Conservation (phyloP, 2,329 filamentous ascomycete species). For the Ceratocystis alfenasii region DNA sequence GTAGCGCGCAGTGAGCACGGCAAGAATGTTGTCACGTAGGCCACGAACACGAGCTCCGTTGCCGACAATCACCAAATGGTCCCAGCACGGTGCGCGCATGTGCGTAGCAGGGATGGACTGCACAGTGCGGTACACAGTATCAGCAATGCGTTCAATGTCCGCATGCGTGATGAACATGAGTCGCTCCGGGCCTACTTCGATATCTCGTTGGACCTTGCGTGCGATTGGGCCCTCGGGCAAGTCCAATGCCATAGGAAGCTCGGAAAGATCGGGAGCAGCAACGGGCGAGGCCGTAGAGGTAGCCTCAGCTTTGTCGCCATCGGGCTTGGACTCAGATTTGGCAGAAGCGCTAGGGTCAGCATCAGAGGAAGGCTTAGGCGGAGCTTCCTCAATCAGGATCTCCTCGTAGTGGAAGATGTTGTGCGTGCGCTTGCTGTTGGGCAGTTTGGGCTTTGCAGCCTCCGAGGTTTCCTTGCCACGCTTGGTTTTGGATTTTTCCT, state of each 20-base stretch:
- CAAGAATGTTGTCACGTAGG: slow-evolving; percentile 78
- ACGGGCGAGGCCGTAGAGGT: slow-evolving; percentile 16
- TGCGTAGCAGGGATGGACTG: slow-evolving; percentile 72
- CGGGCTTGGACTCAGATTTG: slow-evolving; percentile 10
- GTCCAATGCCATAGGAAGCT: slow-evolving; percentile 23
- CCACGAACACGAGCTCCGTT: slow-evolving; percentile 65
- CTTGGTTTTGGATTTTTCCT: slow-evolving; percentile 54
- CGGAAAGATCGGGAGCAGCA: slow-evolving; percentile 12
- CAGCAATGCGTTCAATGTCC: slow-evolving; percentile 72
- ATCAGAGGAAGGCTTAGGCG: slow-evolving; percentile 22
- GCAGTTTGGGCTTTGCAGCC: slow-evolving; percentile 48
- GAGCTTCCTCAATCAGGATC: slow-evolving; percentile 43
- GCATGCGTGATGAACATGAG: slow-evolving; percentile 57
- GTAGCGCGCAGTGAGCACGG: slow-evolving; percentile 68
- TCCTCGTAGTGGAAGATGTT: slow-evolving; percentile 68
- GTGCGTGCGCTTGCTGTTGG: slow-evolving; percentile 58
- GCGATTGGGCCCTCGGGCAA: slow-evolving; percentile 32
- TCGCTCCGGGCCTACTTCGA: slow-evolving; percentile 67
- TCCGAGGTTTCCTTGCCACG: slow-evolving; percentile 44
- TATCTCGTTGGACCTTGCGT: slow-evolving; percentile 50
- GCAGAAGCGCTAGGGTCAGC: not conserved
- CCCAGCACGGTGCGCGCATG: slow-evolving; percentile 80
- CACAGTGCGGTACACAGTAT: slow-evolving; percentile 71
- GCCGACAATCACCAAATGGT: slow-evolving; percentile 80
- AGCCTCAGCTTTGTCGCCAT: slow-evolving; percentile 12